Conservation (phyloP, 495 filamentous ascomycete species). For the Penicillium macrosclerotiorum region DNA sequence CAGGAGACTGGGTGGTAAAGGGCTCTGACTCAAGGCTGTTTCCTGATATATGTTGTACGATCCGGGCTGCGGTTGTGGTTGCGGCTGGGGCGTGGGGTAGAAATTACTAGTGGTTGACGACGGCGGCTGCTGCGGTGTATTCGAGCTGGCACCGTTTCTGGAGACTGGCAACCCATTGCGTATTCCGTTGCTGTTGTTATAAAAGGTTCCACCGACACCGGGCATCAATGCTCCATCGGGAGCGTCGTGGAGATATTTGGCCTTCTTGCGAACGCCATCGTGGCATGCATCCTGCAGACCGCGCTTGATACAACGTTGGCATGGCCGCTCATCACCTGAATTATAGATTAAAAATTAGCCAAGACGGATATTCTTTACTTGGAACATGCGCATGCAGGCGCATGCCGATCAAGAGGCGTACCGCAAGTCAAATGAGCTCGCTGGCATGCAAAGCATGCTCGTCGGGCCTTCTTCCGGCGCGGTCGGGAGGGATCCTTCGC, state of each 20-base stretch:
- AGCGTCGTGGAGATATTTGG: slow-evolving; percentile 97
- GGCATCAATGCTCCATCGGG: slow-evolving; percentile 73
- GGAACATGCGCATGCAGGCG: not conserved
- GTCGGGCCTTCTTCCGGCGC: slow-evolving; percentile 89
- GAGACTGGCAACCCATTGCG: slow-evolving; percentile 31
- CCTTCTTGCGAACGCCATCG: slow-evolving; percentile 96
- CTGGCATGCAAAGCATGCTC: slow-evolving; percentile 96
- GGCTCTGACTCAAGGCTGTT: slow-evolving; percentile 38
- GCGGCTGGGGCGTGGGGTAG: slow-evolving; percentile 37
- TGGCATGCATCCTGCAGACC: slow-evolving; percentile 86
- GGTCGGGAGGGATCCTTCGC: slow-evolving; percentile 85
- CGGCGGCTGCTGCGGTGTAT: slow-evolving; percentile 9
- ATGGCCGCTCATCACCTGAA: slow-evolving; percentile 82
- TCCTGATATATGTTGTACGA: slow-evolving; percentile 45
- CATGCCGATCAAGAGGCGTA: slow-evolving; percentile 50
- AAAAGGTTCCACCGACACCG: slow-evolving; percentile 44
- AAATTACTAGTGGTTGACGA: slow-evolving; percentile 21
- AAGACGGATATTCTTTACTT: slow-evolving; percentile 1
- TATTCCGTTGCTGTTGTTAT: slow-evolving; percentile 16
- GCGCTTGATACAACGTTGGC: slow-evolving; percentile 89
- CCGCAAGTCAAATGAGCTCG: slow-evolving; percentile 96
- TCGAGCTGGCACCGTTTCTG: slow-evolving; percentile 30
- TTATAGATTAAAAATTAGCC: slow-evolving; percentile 13
- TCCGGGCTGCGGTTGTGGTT: slow-evolving; percentile 22
- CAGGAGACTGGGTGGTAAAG: slow-evolving; percentile 69